Evolutionary conservation across 139 green algal species (phyloP).

Genomic region (Tetradesmus obliquus): DNA sequence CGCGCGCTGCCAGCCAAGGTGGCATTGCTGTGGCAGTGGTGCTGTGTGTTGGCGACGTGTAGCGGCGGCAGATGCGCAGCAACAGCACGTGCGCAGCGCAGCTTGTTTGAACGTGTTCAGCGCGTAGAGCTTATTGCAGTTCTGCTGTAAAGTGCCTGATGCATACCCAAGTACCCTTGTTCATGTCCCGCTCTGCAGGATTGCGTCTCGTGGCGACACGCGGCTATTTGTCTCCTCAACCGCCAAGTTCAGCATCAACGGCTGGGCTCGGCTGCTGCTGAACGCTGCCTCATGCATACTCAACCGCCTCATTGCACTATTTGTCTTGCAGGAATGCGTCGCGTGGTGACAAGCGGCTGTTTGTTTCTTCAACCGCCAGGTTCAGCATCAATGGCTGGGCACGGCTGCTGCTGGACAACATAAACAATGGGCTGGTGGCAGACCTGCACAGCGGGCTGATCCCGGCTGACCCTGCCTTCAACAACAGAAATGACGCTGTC

Average conservation of each 20-base stretch:
- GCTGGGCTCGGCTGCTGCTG: neutral
- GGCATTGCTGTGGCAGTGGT: too few relatives aligned
- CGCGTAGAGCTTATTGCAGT: too few relatives aligned
- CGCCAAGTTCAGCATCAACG: neutral
- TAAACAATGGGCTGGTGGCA: conserved; percentile 24
- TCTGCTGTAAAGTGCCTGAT: too few relatives aligned
- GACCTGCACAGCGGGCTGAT: conserved; percentile 34
- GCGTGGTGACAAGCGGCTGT: conserved; percentile 29
- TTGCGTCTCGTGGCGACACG: neutral
- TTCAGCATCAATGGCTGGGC: conserved; percentile 33
- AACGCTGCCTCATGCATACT: neutral
- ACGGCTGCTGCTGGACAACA: conserved; percentile 39
- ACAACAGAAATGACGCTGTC: conserved; percentile 17
- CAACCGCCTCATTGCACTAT: neutral
- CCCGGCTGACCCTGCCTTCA: neutral
- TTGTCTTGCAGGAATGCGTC: conserved; percentile 10
- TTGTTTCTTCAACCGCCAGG: conserved; percentile 12
- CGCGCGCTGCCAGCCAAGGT: too few relatives aligned
- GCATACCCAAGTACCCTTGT: too few relatives aligned
- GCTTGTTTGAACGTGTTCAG: too few relatives aligned
- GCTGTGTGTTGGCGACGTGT: too few relatives aligned
- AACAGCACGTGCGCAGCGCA: too few relatives aligned
- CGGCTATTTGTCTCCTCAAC: conserved; percentile 39
- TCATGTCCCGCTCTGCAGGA: neutral
- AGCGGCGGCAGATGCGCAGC: too few relatives aligned